A percentile compares a stretch with the other conserved stretches of the same genome.
phyloP scores from a whole-genome alignment of 2,329 filamentous ascomycete species.

The Pleomassaria siparia region DNA sequence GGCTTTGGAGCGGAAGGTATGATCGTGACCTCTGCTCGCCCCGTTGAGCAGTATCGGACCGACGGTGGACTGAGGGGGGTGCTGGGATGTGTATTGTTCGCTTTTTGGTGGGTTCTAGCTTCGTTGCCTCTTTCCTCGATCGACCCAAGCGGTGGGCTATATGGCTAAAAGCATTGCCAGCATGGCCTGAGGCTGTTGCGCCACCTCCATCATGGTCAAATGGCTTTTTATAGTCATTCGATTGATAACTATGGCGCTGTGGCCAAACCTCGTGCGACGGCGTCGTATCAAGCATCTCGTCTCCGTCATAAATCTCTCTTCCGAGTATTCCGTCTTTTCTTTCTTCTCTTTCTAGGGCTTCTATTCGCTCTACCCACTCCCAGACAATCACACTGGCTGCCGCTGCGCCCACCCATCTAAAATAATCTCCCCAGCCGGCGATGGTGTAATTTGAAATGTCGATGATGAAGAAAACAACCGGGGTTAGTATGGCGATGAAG shows the following conservation, averaged over 20 bases:
- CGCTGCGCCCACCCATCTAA: slow-evolving; percentile 92
- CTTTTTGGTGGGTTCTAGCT: slow-evolving; percentile 32
- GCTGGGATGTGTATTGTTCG: slow-evolving; percentile 37
- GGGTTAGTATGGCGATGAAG: slow-evolving; percentile 78
- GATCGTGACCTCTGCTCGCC: slow-evolving; percentile 26
- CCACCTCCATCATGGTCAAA: slow-evolving; percentile 25
- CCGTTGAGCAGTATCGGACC: slow-evolving; percentile 27
- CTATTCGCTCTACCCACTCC: slow-evolving; percentile 97
- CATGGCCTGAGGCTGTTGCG: slow-evolving; percentile 28
- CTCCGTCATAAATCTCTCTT: slow-evolving; percentile 87
- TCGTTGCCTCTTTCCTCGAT: slow-evolving; percentile 29
- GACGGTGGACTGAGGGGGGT: slow-evolving; percentile 30
- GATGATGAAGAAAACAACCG: slow-evolving; percentile 89
- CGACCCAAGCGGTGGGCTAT: slow-evolving; percentile 32
- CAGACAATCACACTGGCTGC: slow-evolving; percentile 95
- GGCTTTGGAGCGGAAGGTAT: slow-evolving; percentile 35
- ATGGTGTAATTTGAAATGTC: slow-evolving; percentile 85
- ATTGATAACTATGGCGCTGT: slow-evolving; percentile 40
- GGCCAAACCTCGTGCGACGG: slow-evolving; percentile 60
- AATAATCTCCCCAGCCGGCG: slow-evolving; percentile 92
- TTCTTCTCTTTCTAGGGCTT: slow-evolving; percentile 87
- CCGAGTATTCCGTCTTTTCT: slow-evolving; percentile 92
- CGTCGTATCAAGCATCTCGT: slow-evolving; percentile 80
- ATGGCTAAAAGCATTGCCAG: slow-evolving; percentile 24
- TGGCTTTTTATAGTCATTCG: slow-evolving; percentile 36